Base-by-base conservation (phyloP, 1,284 basidiomycete species). In the Fistulinella cinereoalba region DNA sequence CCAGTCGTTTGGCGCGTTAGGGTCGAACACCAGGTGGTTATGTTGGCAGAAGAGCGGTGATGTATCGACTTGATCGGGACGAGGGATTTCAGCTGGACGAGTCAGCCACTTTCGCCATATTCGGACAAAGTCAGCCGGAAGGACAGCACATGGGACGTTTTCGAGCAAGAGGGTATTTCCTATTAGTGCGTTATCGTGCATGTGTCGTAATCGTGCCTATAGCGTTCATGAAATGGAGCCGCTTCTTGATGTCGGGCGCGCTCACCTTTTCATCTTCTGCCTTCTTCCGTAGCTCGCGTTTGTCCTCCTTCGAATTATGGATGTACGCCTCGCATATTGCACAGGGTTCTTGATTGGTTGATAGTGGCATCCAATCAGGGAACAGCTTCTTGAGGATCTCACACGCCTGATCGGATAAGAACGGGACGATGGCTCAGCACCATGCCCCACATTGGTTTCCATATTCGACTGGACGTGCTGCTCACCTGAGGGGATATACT, bases 191-290 rank as follows among this genome's bases (percentile, higher is more conserved):
- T 76, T 71, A 56, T 83, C 79, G 52, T 79, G 71, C 72, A 86
- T 77, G 53, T 77, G 71, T 52, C 75, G 80, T 44, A 88, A 69
- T 56, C 69, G 76, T 25, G 76, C 77, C 85, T 86, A 50, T 49
- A 49, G 28, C 41, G 33, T 44, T 47, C 41, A 34, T 37, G 13
- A 43, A 48, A 54, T 52, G 45, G 43, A 47, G 32, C 40, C 21
- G 43, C 37, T n/a, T 21, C 28, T 23, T 28, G 16, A n/a, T 27
- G 41, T 21, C 28, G 13, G 43, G 28, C 22, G 5, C 32, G 16
- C 50, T 43, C 46, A 84, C 88, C 79, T 87, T 90, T 66, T 91
- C 88, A 22, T 83, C 79, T 57, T 86, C 83, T 11, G 81, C 83
- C 46, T 72, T 74, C 60, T 72, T 80, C 40, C 80, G 79, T 41